A percentile compares a stretch with the other conserved stretches of the same genome.
phyloP scores from a whole-genome alignment of 306 rosid species.

The Glycyrrhiza uralensis region DNA sequence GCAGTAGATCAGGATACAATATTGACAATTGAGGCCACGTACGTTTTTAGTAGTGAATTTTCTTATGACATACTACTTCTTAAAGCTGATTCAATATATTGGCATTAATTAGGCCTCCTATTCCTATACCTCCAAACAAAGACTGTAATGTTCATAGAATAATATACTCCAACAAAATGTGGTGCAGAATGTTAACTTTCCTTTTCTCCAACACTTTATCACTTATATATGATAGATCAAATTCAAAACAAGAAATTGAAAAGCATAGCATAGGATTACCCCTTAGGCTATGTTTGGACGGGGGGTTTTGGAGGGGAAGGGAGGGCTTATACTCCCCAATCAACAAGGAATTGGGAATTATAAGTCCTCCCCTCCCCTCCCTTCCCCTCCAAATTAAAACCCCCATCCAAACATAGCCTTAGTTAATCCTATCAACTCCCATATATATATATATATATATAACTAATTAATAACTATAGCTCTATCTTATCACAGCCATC shows the following conservation, averaged over 20 bases:
- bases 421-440: no score
- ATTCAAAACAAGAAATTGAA: background rate
- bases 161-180: background rate
- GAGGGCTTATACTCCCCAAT: no score
- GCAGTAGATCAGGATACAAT: no score
- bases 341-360: no score
- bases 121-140: background rate
- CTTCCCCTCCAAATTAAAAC: no score
- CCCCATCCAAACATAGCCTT: no score
- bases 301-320: no score
- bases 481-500: conserved; percentile 32
- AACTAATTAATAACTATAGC: background rate
- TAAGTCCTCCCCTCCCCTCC: no score
- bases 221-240: background rate
- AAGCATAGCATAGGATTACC: background rate
- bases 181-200: background rate
- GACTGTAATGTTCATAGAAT: background rate
- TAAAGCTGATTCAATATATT: background rate
- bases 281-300: no score
- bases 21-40: background rate
- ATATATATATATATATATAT: no score
- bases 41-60: background rate
- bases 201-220: background rate
- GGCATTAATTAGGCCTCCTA: background rate
- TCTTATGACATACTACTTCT: background rate